phyloP scores from a whole-genome alignment of 2,329 filamentous ascomycete species.

The Tympanopsis confertula region DNA sequence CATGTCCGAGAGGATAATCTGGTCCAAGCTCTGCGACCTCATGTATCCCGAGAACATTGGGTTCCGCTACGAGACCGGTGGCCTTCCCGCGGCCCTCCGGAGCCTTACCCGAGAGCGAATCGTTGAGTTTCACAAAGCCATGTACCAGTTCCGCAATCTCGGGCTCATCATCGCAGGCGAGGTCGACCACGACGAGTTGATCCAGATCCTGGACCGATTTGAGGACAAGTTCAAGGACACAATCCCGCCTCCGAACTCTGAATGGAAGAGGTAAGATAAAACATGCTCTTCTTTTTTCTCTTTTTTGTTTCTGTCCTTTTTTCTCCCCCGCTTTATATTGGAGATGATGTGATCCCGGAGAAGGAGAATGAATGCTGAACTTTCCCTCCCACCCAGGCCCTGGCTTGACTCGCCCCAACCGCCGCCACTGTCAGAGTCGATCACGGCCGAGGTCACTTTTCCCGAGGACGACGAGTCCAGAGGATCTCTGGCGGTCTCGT shows the following conservation, averaged over 20 bases:
- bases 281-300: no score
- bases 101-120: conserved; percentile 81
- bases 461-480: conserved; percentile 92
- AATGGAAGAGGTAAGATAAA: conserved; percentile 76
- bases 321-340: no score
- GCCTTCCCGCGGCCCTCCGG: conserved; percentile 84
- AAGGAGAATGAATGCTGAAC: no score
- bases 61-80: conserved; percentile 95
- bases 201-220: conserved; percentile 75
- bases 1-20: conserved; percentile 73
- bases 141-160: conserved; percentile 96
- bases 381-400: no score
- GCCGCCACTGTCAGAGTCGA: conserved; percentile 58
- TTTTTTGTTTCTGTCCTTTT: no score
- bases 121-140: conserved; percentile 80
- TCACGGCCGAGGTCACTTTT: conserved; percentile 73
- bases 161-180: conserved; percentile 88
- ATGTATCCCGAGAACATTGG: conserved; percentile 83
- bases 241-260: conserved; percentile 62
- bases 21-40: conserved; percentile 65
- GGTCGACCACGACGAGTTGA: conserved; percentile 68
- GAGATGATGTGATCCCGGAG: no score
- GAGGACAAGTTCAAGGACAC: conserved; percentile 76
- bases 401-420: conserved; percentile 84
- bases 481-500: conserved; percentile 75